phyloP scores from a whole-genome alignment of 2,329 filamentous ascomycete genomes.

The Amesomyces nigricolor region DNA sequence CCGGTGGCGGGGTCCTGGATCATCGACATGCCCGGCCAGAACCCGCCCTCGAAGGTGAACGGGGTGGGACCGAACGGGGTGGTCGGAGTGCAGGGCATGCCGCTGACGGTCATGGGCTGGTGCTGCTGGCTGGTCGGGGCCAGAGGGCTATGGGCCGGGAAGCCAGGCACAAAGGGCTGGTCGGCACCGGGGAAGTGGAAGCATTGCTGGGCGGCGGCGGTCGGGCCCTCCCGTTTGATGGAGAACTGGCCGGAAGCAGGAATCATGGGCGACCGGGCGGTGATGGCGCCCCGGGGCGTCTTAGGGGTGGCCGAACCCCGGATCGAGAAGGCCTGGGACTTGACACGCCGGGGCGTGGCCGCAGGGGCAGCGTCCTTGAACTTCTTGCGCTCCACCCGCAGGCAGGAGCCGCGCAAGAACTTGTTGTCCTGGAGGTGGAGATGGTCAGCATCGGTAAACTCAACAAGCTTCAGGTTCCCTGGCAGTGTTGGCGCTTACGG shows the following conservation, averaged over 20 bases:
- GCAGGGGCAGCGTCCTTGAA: slow-evolving; percentile 2
- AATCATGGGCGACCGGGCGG: background rate
- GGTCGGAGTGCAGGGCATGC: slow-evolving; percentile 9
- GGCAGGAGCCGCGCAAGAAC: background rate
- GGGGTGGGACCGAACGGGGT: background rate
- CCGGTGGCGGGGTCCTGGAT: slow-evolving; percentile 13
- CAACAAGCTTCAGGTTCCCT: background rate
- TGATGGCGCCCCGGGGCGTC: slow-evolving; percentile 1
- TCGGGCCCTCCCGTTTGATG: background rate
- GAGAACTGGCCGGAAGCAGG: background rate
- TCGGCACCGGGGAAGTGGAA: background rate
- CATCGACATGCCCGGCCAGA: slow-evolving; percentile 10
- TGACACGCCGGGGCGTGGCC: slow-evolving; percentile 12
- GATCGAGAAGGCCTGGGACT: slow-evolving; percentile 13
- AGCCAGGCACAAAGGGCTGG: background rate
- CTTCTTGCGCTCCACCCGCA: slow-evolving; percentile 22
- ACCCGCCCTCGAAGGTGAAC: slow-evolving; percentile 10
- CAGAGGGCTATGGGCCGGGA: background rate
- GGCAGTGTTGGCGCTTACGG: slow-evolving; percentile 15
- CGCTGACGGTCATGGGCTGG: slow-evolving; percentile 2
- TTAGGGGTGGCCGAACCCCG: slow-evolving; percentile 7
- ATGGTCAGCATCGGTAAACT: slow-evolving; percentile 9
- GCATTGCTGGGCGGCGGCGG: background rate
- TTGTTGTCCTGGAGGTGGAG: slow-evolving; percentile 2
- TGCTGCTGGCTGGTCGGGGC: background rate